Evolutionary conservation across 306 rosid genomes (phyloP).

Genomic region (Luffa aegyptiaca): DNA sequence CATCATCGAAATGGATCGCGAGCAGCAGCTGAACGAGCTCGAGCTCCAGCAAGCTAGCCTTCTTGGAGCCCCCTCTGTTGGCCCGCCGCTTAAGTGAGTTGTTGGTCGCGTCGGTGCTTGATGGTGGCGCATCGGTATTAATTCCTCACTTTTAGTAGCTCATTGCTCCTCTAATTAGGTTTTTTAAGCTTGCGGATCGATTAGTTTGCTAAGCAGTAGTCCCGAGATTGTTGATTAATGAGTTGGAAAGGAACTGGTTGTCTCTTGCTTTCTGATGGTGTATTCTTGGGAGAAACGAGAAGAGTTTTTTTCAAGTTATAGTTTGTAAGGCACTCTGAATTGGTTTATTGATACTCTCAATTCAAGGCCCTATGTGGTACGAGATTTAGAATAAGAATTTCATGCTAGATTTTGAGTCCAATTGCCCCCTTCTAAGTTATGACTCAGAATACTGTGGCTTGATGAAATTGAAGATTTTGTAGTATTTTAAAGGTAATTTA

Average conservation of each 20-base stretch:
- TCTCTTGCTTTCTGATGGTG: not conserved
- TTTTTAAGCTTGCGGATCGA: not conserved
- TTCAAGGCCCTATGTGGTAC: not conserved
- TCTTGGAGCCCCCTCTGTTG: conserved; percentile 45
- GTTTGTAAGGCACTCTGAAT: not conserved
- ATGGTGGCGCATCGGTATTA: not conserved
- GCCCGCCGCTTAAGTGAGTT: conserved; percentile 34
- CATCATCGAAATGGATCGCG: conserved; percentile 93
- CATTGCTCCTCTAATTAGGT: not conserved
- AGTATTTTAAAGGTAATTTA: not conserved
- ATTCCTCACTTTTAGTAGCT: not conserved
- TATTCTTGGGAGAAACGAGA: not conserved
- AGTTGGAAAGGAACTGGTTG: not conserved
- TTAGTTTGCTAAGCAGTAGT: not conserved
- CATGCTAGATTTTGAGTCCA: not conserved
- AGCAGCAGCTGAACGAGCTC: conserved; percentile 79
- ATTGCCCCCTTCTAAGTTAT: not conserved
- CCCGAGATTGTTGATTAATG: not conserved
- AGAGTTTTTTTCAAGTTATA: not conserved
- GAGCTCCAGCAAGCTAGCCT: conserved; percentile 90
- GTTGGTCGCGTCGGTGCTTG: conserved; percentile 1
- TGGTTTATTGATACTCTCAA: not conserved
- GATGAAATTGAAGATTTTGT: not conserved
- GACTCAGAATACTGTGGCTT: not conserved
- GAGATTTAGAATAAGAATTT: not conserved